A percentile compares a stretch with the other conserved stretches of the same genome.
Evolutionary conservation across 148 eudicot genomes (phyloP).

Genomic region (Fagopyrum tataricum): DNA sequence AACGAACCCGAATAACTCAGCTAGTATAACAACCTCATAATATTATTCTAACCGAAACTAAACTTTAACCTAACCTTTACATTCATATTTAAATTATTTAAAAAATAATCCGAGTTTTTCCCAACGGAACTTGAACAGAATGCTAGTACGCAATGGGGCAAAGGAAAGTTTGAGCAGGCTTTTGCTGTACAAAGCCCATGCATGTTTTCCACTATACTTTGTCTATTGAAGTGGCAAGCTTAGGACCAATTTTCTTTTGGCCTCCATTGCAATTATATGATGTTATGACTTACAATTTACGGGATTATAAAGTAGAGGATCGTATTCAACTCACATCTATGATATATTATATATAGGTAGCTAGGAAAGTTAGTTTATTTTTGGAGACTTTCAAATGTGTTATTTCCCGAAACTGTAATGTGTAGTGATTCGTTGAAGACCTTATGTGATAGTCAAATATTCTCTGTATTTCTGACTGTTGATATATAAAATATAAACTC

Average conservation of each 20-base stretch:
- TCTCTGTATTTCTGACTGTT: background rate
- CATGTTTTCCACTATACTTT: conserved; percentile 8
- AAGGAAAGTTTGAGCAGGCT: background rate
- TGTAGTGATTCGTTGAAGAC: background rate
- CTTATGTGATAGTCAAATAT: background rate
- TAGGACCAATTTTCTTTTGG: background rate
- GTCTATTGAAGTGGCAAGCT: background rate
- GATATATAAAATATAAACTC: too few species aligned
- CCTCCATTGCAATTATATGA: background rate
- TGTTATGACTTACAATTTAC: too few species aligned
- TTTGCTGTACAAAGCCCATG: conserved; percentile 6
- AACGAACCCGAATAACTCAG: too few species aligned
- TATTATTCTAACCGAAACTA: too few species aligned
- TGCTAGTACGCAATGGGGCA: background rate
- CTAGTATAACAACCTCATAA: too few species aligned
- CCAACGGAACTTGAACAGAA: too few species aligned
- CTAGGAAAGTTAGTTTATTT: background rate
- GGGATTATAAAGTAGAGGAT: background rate
- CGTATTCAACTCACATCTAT: background rate
- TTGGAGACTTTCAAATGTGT: background rate
- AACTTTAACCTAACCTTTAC: too few species aligned
- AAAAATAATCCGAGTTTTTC: too few species aligned
- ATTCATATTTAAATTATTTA: too few species aligned
- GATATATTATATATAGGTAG: too few species aligned
- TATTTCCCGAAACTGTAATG: background rate